phyloP scores from a whole-genome alignment of 441 rosid genomes.

The Populus hybrid region DNA sequence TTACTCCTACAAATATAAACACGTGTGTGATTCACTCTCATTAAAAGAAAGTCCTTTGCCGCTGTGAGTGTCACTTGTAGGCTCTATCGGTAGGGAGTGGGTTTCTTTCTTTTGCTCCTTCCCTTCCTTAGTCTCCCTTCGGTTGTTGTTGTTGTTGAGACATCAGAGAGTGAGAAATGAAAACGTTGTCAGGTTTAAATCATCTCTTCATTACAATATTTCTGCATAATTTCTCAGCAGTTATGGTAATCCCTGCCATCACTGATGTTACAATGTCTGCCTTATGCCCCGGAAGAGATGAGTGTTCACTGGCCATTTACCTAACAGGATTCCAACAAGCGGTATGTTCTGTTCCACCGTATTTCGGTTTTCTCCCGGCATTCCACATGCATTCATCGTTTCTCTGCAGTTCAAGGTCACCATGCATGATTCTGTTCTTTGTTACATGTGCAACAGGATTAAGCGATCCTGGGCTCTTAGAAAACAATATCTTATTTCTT shows the following conservation, averaged over 20 bases:
- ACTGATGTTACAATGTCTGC: conserved; percentile 50
- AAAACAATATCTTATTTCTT: background rate
- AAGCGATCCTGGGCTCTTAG: no score
- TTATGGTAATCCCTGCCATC: conserved; percentile 46
- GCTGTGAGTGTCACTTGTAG: background rate
- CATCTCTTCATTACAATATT: conserved; percentile 41
- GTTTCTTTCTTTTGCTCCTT: background rate
- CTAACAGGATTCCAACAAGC: conserved; percentile 48
- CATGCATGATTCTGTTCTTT: background rate
- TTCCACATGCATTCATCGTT: background rate
- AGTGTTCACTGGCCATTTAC: conserved; percentile 49
- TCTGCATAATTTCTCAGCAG: conserved; percentile 31
- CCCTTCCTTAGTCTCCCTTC: background rate
- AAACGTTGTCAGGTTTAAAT: conserved; percentile 22
- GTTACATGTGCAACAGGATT: background rate
- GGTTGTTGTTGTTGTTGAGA: background rate
- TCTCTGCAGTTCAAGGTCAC: background rate
- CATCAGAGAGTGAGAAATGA: conserved; percentile 8
- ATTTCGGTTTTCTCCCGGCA: background rate
- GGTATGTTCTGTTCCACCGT: conserved; percentile 10
- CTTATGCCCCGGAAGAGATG: conserved; percentile 37
- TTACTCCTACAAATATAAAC: conserved; percentile 1
- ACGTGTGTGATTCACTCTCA: background rate
- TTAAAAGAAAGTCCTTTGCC: conserved; percentile 2
- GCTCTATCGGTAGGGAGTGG: background rate